Evolutionary conservation across 805 yeast species (phyloP).

Genomic region (Candida lessepsii): DNA sequence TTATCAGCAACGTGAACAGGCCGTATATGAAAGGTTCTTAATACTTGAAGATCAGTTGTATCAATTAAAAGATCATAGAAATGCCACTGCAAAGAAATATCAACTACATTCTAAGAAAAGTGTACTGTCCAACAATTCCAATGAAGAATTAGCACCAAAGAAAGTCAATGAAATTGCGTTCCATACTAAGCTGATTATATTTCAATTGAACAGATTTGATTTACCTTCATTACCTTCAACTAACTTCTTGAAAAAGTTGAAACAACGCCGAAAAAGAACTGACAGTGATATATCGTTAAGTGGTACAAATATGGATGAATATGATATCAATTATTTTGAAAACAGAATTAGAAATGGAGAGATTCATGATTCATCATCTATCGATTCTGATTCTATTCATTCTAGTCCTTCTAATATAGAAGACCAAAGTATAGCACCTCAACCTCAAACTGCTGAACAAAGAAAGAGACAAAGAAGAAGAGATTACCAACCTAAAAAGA

Average conservation of each 20-base stretch:
- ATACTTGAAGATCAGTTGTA: constrained; percentile 67
- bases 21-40: constrained; percentile 56
- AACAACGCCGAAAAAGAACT: not conserved
- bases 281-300: constrained; percentile 15
- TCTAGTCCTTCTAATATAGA: not conserved
- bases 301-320: constrained; percentile 15
- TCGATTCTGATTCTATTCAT: constrained; percentile 8
- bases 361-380: constrained; percentile 2
- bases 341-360: constrained; percentile 39
- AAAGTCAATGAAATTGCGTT: constrained; percentile 29
- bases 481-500: constrained; percentile 46
- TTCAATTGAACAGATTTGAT: constrained; percentile 30
- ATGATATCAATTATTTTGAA: constrained; percentile 34
- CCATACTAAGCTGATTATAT: constrained; percentile 25
- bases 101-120: constrained; percentile 3
- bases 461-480: constrained; percentile 29
- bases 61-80: constrained; percentile 56
- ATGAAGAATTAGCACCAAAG: constrained; percentile 8
- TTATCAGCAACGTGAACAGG: constrained; percentile 59
- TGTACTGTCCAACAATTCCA: not conserved
- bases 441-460: constrained; percentile 20
- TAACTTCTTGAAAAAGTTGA: constrained; percentile 25
- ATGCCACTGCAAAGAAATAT: constrained; percentile 11
- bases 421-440: not conserved
- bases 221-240: constrained; percentile 43